Evolutionary conservation across 2,329 filamentous ascomycete genomes (phyloP).

Genomic region (Trichothecium roseum): DNA sequence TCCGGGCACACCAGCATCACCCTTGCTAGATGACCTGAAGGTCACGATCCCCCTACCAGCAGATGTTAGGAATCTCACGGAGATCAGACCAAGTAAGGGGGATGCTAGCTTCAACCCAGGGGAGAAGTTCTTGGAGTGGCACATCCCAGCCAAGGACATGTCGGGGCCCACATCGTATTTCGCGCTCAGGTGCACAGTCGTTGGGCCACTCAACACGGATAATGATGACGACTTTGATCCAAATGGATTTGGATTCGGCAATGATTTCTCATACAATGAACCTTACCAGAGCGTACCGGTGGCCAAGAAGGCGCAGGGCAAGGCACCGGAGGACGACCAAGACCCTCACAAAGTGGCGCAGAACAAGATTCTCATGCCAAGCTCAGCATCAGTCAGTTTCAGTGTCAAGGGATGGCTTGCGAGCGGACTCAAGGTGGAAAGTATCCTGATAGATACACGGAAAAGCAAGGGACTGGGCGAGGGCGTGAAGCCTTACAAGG

Average conservation of each 20-base stretch:
- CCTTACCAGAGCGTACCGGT: slow-evolving; percentile 40
- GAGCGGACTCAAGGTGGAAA: slow-evolving; percentile 58
- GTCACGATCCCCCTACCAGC: slow-evolving; percentile 71
- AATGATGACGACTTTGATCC: slow-evolving; percentile 36
- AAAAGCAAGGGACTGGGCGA: slow-evolving; percentile 80
- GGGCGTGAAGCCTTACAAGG: slow-evolving; percentile 89
- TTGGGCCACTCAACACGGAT: slow-evolving; percentile 45
- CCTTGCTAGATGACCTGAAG: slow-evolving; percentile 63
- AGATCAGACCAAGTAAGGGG: slow-evolving; percentile 70
- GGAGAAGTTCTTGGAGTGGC: slow-evolving; percentile 70
- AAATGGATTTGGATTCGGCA: slow-evolving; percentile 40
- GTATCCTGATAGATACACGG: slow-evolving; percentile 59
- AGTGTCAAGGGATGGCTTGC: slow-evolving; percentile 59
- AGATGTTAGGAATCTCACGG: slow-evolving; percentile 71
- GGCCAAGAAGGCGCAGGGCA: slow-evolving; percentile 20
- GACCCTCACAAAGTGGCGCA: slow-evolving; percentile 51
- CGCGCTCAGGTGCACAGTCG: slow-evolving; percentile 68
- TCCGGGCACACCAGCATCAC: slow-evolving; percentile 45
- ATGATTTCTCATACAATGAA: slow-evolving; percentile 43
- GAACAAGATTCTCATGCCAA: slow-evolving; percentile 72
- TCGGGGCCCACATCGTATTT: slow-evolving; percentile 56
- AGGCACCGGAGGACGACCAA: slow-evolving; percentile 26
- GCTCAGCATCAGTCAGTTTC: slow-evolving; percentile 64
- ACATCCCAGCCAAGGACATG: slow-evolving; percentile 68
- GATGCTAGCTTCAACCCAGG: slow-evolving; percentile 74